Evolutionary conservation across 208 protist species (phyloP).

Genomic region (Trypanosoma brucei): DNA sequence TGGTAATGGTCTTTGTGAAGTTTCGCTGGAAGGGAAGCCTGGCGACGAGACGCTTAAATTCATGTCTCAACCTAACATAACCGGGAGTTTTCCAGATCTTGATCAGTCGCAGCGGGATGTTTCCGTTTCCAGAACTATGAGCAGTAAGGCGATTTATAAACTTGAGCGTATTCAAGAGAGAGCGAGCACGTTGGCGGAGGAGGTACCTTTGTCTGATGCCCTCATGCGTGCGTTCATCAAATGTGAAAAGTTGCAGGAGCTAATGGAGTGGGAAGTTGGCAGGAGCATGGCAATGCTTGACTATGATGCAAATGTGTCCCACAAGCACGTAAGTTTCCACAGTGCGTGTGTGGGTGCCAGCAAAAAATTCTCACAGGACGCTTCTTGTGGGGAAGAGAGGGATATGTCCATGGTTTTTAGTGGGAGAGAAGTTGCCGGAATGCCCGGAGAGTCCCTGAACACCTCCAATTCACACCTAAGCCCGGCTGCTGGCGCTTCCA

Average conservation of each 20-base stretch:
- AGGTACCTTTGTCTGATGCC: conserved; percentile 41
- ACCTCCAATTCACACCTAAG: too few relatives aligned
- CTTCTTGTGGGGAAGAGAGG: not conserved
- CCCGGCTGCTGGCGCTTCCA: too few relatives aligned
- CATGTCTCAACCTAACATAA: too few relatives aligned
- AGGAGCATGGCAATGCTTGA: conserved; percentile 46
- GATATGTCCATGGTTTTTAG: too few relatives aligned
- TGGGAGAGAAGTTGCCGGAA: too few relatives aligned
- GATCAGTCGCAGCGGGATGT: too few relatives aligned
- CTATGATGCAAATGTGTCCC: conserved; percentile 31
- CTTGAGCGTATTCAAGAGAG: conserved; percentile 4
- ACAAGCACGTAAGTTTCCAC: not conserved
- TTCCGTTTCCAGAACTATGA: not conserved
- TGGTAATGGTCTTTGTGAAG: too few relatives aligned
- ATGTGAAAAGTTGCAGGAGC: conserved; percentile 32
- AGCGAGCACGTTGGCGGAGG: conserved; percentile 19
- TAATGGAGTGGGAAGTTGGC: conserved; percentile 43
- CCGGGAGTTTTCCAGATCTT: too few relatives aligned
- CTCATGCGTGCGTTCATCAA: conserved; percentile 29
- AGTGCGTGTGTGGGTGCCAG: not conserved
- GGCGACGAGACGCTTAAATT: too few relatives aligned
- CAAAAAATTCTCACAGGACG: not conserved
- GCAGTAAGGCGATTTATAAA: not conserved
- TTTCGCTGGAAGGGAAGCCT: too few relatives aligned
- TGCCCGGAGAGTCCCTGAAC: too few relatives aligned